Evolutionary conservation across 805 yeast species (phyloP).

Genomic region (Pichia cabralensis): DNA sequence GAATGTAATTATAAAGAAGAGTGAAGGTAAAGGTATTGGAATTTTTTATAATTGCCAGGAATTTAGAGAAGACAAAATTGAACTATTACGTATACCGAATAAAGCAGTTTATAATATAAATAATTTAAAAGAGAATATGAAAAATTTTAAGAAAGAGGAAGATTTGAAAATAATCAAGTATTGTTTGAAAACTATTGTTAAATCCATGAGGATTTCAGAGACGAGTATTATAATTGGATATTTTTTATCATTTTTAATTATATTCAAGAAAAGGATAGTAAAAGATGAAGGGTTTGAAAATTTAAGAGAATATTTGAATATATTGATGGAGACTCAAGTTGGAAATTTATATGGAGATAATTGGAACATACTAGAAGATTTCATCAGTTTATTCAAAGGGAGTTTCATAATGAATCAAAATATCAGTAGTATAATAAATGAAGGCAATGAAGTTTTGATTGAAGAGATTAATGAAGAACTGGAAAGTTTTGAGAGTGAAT

Average conservation of each 20-base stretch:
- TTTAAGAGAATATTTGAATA: slow-evolving; percentile 24
- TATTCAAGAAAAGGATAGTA: slow-evolving; percentile 4
- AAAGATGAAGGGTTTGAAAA: slow-evolving; percentile 2
- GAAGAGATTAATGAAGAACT: slow-evolving; percentile 12
- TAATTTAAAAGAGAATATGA: slow-evolving; percentile 15
- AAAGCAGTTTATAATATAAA: slow-evolving; percentile 25
- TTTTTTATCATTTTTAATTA: slow-evolving; percentile 15
- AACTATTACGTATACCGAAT: slow-evolving; percentile 31
- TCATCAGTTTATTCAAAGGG: slow-evolving; percentile 10
- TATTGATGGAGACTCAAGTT: slow-evolving; percentile 27
- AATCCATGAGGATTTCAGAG: slow-evolving; percentile 15
- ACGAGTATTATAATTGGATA: slow-evolving; percentile 20
- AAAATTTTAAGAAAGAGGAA: slow-evolving; percentile 10
- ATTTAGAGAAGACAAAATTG: slow-evolving; percentile 14
- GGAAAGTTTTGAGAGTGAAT: slow-evolving; percentile 1
- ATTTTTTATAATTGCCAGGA: slow-evolving; percentile 19
- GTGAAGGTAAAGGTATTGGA: slow-evolving; percentile 25
- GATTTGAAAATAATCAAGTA: slow-evolving; percentile 14
- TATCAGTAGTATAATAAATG: slow-evolving; percentile 7
- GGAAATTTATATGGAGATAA: slow-evolving; percentile 21
- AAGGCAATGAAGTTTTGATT: slow-evolving; percentile 12
- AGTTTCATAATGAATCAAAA: slow-evolving; percentile 11
- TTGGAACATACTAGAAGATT: slow-evolving; percentile 17
- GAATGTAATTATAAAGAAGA: slow-evolving; percentile 11
- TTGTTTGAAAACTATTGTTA: slow-evolving; percentile 10